These are phyloP conservation scores for Monosporozyma servazzii DNA, from an alignment of 805 yeast genomes.

Conservation along the genomic window DNA sequence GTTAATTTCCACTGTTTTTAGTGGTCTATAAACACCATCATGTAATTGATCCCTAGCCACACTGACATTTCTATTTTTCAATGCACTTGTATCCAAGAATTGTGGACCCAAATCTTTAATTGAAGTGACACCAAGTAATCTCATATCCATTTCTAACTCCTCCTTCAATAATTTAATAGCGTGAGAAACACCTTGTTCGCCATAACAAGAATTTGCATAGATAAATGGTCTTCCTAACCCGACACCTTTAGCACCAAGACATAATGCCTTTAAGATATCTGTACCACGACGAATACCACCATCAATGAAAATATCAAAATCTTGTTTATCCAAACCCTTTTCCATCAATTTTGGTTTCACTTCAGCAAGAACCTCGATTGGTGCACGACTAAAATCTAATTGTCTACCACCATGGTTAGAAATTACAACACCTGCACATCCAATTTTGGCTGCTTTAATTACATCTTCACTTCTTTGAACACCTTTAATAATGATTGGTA, in stretches of 20 bases:
- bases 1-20: constrained; percentile 44
- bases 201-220: constrained; percentile 55
- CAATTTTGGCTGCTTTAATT: constrained; percentile 58
- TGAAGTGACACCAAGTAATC: constrained; percentile 61
- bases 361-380: constrained; percentile 67
- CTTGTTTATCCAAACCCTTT: constrained; percentile 38
- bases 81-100: constrained; percentile 47
- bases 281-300: constrained; percentile 67
- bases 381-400: constrained; percentile 72
- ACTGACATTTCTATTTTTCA: constrained; percentile 33
- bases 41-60: constrained; percentile 51
- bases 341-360: constrained; percentile 44
- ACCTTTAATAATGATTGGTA: constrained; percentile 72
- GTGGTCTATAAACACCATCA: constrained; percentile 45
- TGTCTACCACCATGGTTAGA: constrained; percentile 91
- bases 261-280: constrained; percentile 55
- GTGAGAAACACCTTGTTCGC: constrained; percentile 53
- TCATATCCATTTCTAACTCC: constrained; percentile 70
- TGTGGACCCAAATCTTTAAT: constrained; percentile 51
- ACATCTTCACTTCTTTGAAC: constrained; percentile 81
- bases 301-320: constrained; percentile 52
- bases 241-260: constrained; percentile 62
- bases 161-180: constrained; percentile 55
- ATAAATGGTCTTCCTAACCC: constrained; percentile 62
- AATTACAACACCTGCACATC: constrained; percentile 68